A percentile compares a stretch with the other conserved stretches of the same genome.
Conservation (phyloP, 2,329 filamentous ascomycete genomes). For the Alternaria metachromatica region DNA sequence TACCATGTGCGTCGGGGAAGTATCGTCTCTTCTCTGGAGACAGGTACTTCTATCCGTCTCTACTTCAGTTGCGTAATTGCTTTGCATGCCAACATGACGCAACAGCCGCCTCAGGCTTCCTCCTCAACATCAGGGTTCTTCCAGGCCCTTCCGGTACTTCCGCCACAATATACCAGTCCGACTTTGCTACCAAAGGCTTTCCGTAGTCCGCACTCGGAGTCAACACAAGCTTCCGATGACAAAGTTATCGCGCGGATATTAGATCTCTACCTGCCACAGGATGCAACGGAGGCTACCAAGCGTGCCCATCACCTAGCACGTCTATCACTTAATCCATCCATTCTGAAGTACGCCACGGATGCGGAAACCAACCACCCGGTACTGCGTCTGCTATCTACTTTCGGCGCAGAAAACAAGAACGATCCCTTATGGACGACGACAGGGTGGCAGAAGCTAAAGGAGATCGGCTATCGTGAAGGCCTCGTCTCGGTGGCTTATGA, state of each 20-base stretch:
- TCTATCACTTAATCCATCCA: constrained; percentile 23
- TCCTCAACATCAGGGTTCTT: constrained; percentile 43
- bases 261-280: constrained; percentile 29
- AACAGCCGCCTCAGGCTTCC: constrained; percentile 16
- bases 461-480: constrained; percentile 65
- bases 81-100: constrained; percentile 27
- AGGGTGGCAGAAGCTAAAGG: constrained; percentile 70
- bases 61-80: not conserved
- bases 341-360: constrained; percentile 58
- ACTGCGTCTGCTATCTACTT: constrained; percentile 65
- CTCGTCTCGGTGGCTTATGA: constrained; percentile 68
- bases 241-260: constrained; percentile 29
- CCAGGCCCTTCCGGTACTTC: constrained; percentile 32
- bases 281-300: constrained; percentile 14
- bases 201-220: not conserved
- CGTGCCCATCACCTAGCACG: constrained; percentile 30
- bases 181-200: not conserved
- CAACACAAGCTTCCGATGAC: constrained; percentile 25
- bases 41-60: not conserved
- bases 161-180: constrained; percentile 32
- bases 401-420: constrained; percentile 60
- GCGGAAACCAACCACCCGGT: constrained; percentile 71
- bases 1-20: not conserved
- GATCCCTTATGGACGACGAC: constrained; percentile 68
- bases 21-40: not conserved